A percentile compares a stretch with the other conserved stretches of the same genome.
These are phyloP conservation scores for Volvox africanus DNA, from an alignment of 139 green algal species.

Conservation along the genomic window DNA sequence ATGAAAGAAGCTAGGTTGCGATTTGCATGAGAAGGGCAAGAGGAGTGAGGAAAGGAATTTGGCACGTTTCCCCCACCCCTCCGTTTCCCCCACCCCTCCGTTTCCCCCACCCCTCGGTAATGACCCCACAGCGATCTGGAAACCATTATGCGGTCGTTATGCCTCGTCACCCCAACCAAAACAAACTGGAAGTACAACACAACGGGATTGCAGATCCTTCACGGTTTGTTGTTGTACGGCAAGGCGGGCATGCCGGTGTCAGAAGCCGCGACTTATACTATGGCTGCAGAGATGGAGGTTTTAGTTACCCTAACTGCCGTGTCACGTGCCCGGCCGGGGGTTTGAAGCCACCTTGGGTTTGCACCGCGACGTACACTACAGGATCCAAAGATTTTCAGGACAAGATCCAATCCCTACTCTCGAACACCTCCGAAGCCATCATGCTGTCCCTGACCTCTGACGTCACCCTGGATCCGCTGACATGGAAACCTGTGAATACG, in stretches of 20 bases:
- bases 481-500: background rate
- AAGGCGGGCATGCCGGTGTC: background rate
- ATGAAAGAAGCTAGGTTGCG: no score
- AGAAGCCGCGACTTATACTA: background rate
- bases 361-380: background rate
- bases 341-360: background rate
- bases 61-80: background rate
- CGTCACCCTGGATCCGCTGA: background rate
- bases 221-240: constrained; percentile 19
- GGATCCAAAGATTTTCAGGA: background rate
- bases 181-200: constrained; percentile 15
- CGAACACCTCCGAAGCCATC: background rate
- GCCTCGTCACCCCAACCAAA: background rate
- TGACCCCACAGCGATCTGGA: no score
- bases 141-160: no score
- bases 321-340: constrained; percentile 5
- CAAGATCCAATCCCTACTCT: background rate
- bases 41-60: no score
- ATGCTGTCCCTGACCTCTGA: background rate
- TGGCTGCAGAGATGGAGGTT: background rate
- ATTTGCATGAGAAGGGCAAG: no score
- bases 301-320: background rate
- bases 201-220: background rate
- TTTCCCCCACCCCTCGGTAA: background rate
- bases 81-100: background rate